phyloP scores from a whole-genome alignment of 192 early-diverging fungal species.

The Dissophora globulifera region DNA sequence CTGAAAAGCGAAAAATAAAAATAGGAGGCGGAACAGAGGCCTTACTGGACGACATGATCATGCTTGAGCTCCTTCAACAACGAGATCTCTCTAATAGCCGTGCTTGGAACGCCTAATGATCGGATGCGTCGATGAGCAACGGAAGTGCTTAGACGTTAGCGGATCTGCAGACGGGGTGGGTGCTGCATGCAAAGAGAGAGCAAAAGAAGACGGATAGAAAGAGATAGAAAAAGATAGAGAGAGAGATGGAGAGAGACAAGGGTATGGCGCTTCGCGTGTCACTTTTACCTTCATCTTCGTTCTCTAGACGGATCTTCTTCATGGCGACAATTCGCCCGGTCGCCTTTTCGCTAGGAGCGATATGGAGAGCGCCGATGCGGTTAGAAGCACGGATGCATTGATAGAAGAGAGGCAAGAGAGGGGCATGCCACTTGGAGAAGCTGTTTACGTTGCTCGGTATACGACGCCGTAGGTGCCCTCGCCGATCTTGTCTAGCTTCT shows the following conservation, averaged over 20 bases:
- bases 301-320: slow-evolving; percentile 78
- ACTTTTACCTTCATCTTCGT: slow-evolving; percentile 68
- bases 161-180: too few relatives aligned
- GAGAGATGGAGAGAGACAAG: too few relatives aligned
- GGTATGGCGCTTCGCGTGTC: slow-evolving; percentile 32
- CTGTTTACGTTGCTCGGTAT: slow-evolving; percentile 68
- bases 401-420: too few relatives aligned
- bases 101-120: slow-evolving; percentile 79
- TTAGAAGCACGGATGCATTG: too few relatives aligned
- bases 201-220: too few relatives aligned
- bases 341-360: slow-evolving; percentile 58
- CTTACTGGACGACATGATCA: slow-evolving; percentile 86
- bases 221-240: too few relatives aligned
- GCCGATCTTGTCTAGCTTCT: slow-evolving; percentile 82
- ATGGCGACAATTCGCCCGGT: slow-evolving; percentile 72
- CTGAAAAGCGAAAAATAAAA: slow-evolving; percentile 16
- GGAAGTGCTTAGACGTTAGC: too few relatives aligned
- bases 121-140: too few relatives aligned
- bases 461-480: slow-evolving; percentile 88
- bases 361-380: too few relatives aligned
- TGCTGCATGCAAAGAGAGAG: too few relatives aligned
- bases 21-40: slow-evolving; percentile 6
- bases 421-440: background rate
- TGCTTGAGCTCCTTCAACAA: slow-evolving; percentile 87
- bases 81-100: slow-evolving; percentile 88